A percentile compares a stretch with the other conserved stretches of the same genome.
These are phyloP conservation scores for Passiflora organensis DNA, from an alignment of 345 rosid genomes.

Conservation along the genomic window DNA sequence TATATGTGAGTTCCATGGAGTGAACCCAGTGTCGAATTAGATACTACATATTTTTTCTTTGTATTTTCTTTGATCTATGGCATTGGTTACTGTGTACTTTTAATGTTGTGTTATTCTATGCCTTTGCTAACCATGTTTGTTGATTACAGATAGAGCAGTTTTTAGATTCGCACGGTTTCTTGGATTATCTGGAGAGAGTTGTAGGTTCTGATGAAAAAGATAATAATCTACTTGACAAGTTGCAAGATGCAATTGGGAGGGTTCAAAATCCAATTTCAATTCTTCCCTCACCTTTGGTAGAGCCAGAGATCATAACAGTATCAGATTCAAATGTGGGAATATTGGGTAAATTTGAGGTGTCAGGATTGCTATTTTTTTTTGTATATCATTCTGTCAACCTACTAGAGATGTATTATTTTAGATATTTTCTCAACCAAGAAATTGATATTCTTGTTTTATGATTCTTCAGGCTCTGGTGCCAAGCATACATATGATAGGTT, in stretches of 20 bases:
- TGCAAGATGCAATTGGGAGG: constrained; percentile 96
- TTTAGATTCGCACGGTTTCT: constrained; percentile 78
- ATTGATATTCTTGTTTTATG: neutral
- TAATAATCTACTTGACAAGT: constrained; percentile 80
- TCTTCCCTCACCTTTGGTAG: constrained; percentile 56
- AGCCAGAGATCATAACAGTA: constrained; percentile 86
- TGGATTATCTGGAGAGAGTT: constrained; percentile 88
- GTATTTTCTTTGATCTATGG: too few species aligned
- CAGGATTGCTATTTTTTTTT: neutral
- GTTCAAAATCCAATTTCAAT: constrained; percentile 84
- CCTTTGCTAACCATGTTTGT: neutral
- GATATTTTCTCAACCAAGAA: neutral
- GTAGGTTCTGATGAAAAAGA: constrained; percentile 59
- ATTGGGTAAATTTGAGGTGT: constrained; percentile 46
- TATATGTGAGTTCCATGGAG: too few species aligned
- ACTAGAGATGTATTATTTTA: neutral
- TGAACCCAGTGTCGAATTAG: too few species aligned
- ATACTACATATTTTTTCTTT: too few species aligned
- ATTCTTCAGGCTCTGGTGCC: constrained; percentile 68
- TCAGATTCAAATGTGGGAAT: constrained; percentile 72
- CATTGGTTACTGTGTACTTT: neutral
- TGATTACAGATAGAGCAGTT: constrained; percentile 68
- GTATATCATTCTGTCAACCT: neutral
- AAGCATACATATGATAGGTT: constrained; percentile 91
- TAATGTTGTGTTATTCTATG: neutral